Evolutionary conservation across 345 rosid genomes (phyloP).

Genomic region (Erodium maritimum): DNA sequence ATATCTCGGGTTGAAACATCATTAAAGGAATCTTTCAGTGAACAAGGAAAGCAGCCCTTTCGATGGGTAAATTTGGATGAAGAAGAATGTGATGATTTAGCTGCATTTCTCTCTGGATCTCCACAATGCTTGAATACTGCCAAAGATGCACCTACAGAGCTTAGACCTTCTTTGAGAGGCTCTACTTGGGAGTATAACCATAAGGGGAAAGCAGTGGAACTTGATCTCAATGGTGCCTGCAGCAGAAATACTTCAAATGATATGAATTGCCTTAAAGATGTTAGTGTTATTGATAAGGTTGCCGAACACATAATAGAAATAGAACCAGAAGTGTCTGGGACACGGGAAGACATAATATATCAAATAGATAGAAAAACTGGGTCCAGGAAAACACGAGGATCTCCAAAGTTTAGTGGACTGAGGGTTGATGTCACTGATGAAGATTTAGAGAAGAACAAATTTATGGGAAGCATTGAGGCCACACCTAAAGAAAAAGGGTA

Average conservation of each 20-base stretch:
- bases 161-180: constrained; percentile 15
- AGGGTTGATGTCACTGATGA: constrained; percentile 37
- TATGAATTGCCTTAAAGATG: constrained; percentile 17
- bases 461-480: constrained; percentile 25
- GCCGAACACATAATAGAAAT: constrained; percentile 26
- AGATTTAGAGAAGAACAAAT: constrained; percentile 22
- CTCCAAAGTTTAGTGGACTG: constrained; percentile 53
- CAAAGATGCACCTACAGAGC: constrained; percentile 21
- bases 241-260: constrained; percentile 18
- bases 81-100: constrained; percentile 79
- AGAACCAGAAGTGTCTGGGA: constrained; percentile 27
- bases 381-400: constrained; percentile 49
- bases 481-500: constrained; percentile 65
- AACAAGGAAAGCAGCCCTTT: constrained; percentile 57
- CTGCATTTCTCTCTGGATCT: constrained; percentile 64
- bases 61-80: constrained; percentile 63
- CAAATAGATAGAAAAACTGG: constrained; percentile 8
- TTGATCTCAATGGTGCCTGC: constrained; percentile 18
- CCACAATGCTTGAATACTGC: constrained; percentile 18
- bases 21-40: constrained; percentile 34
- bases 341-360: constrained; percentile 16
- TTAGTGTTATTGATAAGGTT: constrained; percentile 14
- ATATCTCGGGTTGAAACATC: constrained; percentile 47
- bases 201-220: constrained; percentile 19
- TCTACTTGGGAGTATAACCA: constrained; percentile 16